Conservation (phyloP, 176 grass and related monocot genomes). For the Triticum monococcum region DNA sequence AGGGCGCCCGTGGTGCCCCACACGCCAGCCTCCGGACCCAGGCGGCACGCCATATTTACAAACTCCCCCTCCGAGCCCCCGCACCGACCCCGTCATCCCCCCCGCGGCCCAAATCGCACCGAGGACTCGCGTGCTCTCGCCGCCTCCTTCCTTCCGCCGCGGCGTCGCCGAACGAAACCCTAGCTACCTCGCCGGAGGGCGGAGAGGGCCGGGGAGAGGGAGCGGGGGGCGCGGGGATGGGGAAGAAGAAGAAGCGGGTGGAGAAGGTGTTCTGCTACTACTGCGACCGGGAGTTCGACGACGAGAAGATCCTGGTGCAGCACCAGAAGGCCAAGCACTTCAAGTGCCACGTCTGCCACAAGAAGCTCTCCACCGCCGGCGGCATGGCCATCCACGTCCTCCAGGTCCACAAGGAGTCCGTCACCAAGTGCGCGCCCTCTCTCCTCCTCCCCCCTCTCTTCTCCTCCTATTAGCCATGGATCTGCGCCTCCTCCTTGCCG, state of each 20-base stretch:
- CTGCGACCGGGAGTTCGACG: constrained; percentile 99
- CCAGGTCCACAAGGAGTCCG: constrained; percentile 98
- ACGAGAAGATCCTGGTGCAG: constrained; percentile 99
- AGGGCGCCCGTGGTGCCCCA: background rate
- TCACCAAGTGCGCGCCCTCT: constrained; percentile 57
- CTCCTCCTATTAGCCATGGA: background rate
- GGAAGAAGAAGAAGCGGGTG: constrained; percentile 97
- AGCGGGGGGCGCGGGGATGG: constrained; percentile 30
- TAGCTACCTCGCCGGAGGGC: background rate
- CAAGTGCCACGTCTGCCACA: constrained; percentile 99
- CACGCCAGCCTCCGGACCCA: background rate
- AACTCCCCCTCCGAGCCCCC: background rate
- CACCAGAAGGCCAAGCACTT: constrained; percentile 99
- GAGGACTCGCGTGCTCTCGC: constrained; percentile 25
- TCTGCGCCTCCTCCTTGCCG: background rate
- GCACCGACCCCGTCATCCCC: background rate
- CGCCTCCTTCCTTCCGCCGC: background rate
- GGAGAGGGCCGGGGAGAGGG: background rate
- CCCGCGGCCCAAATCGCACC: background rate
- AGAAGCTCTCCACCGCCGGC: constrained; percentile 96
- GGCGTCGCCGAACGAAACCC: constrained; percentile 55
- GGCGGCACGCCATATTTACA: background rate
- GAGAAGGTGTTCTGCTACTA: constrained; percentile 99
- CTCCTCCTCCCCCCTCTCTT: background rate
- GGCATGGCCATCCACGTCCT: constrained; percentile 99